These are phyloP conservation scores for Pseudogymnoascus sp. DNA, from an alignment of 2,329 filamentous ascomycete species.

Conservation along the genomic window DNA sequence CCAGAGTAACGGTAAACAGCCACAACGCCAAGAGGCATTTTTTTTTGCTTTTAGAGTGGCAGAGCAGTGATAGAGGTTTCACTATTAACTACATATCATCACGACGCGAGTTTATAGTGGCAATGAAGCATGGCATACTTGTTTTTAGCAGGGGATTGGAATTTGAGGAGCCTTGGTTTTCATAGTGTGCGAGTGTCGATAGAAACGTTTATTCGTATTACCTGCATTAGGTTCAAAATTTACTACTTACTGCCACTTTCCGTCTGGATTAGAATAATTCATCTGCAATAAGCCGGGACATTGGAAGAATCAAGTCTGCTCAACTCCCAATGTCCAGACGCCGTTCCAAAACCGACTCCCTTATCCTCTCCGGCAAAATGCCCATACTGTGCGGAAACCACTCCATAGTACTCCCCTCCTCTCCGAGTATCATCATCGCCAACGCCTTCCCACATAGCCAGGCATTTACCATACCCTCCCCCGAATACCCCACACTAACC, in stretches of 20 bases:
- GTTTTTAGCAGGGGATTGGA: conserved; percentile 17
- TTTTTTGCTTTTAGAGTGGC: conserved; percentile 20
- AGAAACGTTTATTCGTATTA: no score
- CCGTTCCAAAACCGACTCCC: not conserved
- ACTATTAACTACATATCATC: conserved; percentile 14
- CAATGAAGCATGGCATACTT: conserved; percentile 15
- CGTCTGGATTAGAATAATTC: no score
- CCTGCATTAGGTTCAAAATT: no score
- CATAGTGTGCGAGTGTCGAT: not conserved
- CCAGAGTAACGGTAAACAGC: not conserved
- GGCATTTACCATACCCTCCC: conserved; percentile 47
- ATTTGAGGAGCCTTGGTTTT: conserved; percentile 15
- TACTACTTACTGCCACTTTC: no score
- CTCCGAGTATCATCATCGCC: conserved; percentile 39
- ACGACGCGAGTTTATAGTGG: conserved; percentile 16
- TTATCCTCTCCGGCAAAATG: not conserved
- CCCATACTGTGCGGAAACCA: not conserved
- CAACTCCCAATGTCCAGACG: not conserved
- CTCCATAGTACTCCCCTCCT: conserved; percentile 17
- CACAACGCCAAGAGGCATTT: conserved; percentile 15
- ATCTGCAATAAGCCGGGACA: no score
- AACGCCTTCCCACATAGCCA: conserved; percentile 45
- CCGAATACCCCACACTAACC: conserved; percentile 45
- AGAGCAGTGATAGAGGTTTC: conserved; percentile 11
- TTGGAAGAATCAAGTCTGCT: not conserved